These are phyloP conservation scores for Leptographium galeiforme DNA, from an alignment of 2,329 filamentous ascomycete genomes.

Conservation along the genomic window DNA sequence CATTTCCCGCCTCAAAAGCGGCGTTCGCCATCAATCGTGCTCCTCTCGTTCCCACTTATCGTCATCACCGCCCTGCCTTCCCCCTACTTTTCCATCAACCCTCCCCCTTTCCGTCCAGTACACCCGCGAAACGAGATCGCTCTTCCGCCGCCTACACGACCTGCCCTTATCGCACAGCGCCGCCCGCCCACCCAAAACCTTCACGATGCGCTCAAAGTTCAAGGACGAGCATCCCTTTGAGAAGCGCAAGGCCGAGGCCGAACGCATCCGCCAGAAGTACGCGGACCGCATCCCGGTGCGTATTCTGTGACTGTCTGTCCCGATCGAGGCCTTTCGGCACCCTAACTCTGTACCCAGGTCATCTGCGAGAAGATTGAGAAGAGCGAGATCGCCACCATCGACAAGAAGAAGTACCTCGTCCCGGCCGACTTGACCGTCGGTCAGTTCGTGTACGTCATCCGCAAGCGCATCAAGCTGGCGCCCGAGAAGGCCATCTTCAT, in stretches of 20 bases:
- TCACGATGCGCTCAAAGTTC: slow-evolving; percentile 95
- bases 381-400: slow-evolving; percentile 97
- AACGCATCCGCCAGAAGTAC: slow-evolving; percentile 98
- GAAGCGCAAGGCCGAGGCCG: slow-evolving; percentile 99
- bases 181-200: slow-evolving; percentile 16
- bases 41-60: background rate
- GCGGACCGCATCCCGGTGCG: slow-evolving; percentile 94
- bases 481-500: slow-evolving; percentile 99
- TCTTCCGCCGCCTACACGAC: background rate
- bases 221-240: slow-evolving; percentile 99
- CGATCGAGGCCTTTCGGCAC: too few relatives aligned
- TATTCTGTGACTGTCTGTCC: slow-evolving; percentile 16
- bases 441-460: slow-evolving; percentile 98
- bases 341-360: slow-evolving; percentile 45
- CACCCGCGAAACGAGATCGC: background rate
- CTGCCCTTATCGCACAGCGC: background rate
- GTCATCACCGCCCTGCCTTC: background rate
- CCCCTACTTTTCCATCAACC: background rate
- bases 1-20: slow-evolving; percentile 2
- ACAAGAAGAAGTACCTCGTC: slow-evolving; percentile 99
- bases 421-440: slow-evolving; percentile 95
- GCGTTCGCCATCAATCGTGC: background rate
- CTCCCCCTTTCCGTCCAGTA: background rate
- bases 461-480: slow-evolving; percentile 98
- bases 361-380: slow-evolving; percentile 99